Percentiles rank a stretch among this genome's conserved stretches.
Conservation (phyloP, 805 yeast genomes). For the Candida hungchunana region DNA sequence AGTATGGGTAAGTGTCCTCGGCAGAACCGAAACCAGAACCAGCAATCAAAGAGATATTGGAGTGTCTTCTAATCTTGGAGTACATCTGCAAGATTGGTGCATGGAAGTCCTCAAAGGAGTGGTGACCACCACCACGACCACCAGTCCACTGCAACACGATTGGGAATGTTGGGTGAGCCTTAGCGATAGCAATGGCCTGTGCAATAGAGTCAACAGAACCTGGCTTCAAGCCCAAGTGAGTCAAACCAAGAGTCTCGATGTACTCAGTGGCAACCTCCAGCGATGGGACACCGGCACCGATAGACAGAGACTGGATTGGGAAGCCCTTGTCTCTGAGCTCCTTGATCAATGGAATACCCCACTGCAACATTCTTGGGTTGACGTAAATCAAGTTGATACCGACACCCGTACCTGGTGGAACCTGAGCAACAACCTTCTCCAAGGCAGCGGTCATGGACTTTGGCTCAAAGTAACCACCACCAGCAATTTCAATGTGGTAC, state of each 20-base stretch:
- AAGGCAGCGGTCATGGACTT: conserved; percentile 69
- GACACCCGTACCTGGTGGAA: conserved; percentile 84
- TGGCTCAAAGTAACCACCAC: conserved; percentile 95
- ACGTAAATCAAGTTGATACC: conserved; percentile 92
- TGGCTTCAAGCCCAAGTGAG: conserved; percentile 95
- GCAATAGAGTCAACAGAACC: conserved; percentile 93
- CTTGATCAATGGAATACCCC: conserved; percentile 96
- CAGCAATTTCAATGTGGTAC: conserved; percentile 95
- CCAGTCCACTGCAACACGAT: conserved; percentile 99
- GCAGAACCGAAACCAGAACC: conserved; percentile 99
- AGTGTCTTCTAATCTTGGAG: conserved; percentile 84
- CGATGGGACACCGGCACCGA: conserved; percentile 99
- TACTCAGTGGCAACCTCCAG: conserved; percentile 96
- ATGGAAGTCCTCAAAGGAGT: conserved; percentile 98
- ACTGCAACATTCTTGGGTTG: conserved; percentile 94
- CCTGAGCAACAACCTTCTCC: conserved; percentile 60
- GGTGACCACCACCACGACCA: conserved; percentile 99
- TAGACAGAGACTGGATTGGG: conserved; percentile 93
- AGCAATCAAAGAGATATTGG: conserved; percentile 86
- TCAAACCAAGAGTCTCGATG: conserved; percentile 85
- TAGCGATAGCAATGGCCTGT: conserved; percentile 85
- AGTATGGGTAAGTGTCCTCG: conserved; percentile 94
- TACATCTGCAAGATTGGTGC: conserved; percentile 96
- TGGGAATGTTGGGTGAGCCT: conserved; percentile 94
- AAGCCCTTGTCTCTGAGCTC: conserved; percentile 85